Evolutionary conservation across 1,284 basidiomycete genomes (phyloP).

Genomic region (Heterobasidion occidentale): DNA sequence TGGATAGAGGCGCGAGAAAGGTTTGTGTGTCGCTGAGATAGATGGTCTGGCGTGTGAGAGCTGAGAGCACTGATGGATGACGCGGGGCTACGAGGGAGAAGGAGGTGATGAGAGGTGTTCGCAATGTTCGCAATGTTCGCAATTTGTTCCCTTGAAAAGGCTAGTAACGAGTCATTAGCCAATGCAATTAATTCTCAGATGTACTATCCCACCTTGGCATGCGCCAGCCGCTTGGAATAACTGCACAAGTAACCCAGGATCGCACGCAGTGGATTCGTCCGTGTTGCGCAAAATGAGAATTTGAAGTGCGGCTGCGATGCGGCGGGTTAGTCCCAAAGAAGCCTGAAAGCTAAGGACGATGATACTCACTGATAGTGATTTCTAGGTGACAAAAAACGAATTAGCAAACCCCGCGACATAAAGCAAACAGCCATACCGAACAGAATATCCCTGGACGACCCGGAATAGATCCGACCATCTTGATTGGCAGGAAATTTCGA

Average conservation of each 20-base stretch:
- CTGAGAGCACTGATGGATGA: constrained; percentile 21
- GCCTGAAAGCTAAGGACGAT: not conserved
- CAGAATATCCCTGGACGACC: constrained; percentile 47
- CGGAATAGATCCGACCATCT: constrained; percentile 64
- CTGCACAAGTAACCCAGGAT: constrained; percentile 34
- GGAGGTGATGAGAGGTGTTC: constrained; percentile 11
- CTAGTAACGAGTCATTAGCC: constrained; percentile 22
- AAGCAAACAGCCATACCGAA: constrained; percentile 41
- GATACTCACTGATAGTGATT: constrained; percentile 19
- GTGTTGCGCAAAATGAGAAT: constrained; percentile 25
- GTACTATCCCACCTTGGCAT: constrained; percentile 40
- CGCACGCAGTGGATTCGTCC: constrained; percentile 27
- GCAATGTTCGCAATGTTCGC: constrained; percentile 29
- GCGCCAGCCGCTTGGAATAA: constrained; percentile 43
- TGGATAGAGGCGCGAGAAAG: constrained; percentile 3
- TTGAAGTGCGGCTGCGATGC: constrained; percentile 23
- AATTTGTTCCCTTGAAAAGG: constrained; percentile 55
- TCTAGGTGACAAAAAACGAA: constrained; percentile 11
- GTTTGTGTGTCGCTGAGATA: not conserved
- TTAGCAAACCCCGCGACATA: not conserved
- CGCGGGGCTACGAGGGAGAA: constrained; percentile 14
- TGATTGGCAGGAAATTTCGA: constrained; percentile 68
- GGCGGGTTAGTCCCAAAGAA: constrained; percentile 4
- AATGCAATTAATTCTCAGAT: not conserved
- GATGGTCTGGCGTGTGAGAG: constrained; percentile 8